Evolutionary conservation across 202 grass and related monocot genomes (phyloP).

Genomic region (Dendrocalamus latiflorus): DNA sequence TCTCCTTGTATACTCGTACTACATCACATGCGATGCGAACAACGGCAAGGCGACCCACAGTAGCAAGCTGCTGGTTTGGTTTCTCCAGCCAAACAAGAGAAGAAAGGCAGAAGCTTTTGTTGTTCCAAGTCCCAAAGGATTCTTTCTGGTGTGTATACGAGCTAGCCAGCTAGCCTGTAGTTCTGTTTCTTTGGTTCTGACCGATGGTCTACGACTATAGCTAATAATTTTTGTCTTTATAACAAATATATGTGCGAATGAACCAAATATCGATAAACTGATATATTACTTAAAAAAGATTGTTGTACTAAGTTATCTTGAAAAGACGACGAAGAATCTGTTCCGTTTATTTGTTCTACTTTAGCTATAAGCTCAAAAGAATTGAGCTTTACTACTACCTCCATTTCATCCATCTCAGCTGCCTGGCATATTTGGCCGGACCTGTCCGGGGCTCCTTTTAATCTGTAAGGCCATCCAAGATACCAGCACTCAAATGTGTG

Average conservation of each 20-base stretch:
- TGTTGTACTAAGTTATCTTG: fast-evolving
- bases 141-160: neutral
- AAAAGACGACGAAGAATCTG: too few species aligned
- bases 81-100: neutral
- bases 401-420: neutral
- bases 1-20: too few species aligned
- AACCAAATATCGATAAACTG: too few species aligned
- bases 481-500: neutral
- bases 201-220: too few species aligned
- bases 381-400: neutral
- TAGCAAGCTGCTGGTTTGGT: neutral
- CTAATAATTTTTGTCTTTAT: too few species aligned
- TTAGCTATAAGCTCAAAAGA: too few species aligned
- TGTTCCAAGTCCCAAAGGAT: neutral
- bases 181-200: too few species aligned
- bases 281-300: too few species aligned
- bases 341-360: too few species aligned
- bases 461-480: neutral
- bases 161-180: neutral
- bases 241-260: fast-evolving
- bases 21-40: too few species aligned
- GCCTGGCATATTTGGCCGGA: neutral
- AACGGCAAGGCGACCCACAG: neutral
- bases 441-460: neutral
- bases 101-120: neutral